Evolutionary conservation across 352 stramenopile species (phyloP).

Genomic region (Nothophytophthora sp.): DNA sequence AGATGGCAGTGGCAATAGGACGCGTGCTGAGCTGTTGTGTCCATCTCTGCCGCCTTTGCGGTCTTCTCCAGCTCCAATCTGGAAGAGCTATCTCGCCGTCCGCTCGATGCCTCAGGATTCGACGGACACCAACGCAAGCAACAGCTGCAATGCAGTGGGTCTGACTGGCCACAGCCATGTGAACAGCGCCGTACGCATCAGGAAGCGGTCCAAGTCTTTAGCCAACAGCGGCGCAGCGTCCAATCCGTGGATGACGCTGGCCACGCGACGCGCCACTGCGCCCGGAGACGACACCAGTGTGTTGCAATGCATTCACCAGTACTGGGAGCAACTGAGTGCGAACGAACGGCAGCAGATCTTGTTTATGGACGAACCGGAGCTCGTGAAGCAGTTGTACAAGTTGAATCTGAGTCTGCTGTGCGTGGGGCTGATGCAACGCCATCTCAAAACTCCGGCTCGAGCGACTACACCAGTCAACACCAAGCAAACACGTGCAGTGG

Average conservation of each 20-base stretch:
- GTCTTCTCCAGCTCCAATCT: conserved; percentile 74
- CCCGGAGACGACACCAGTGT: conserved; percentile 17
- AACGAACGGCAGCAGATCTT: conserved; percentile 75
- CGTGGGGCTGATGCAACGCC: conserved; percentile 82
- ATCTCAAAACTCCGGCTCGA: conserved; percentile 58
- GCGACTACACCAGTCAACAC: conserved; percentile 1
- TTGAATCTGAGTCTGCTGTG: conserved; percentile 85
- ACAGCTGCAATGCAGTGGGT: conserved; percentile 2
- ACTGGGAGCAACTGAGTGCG: conserved; percentile 68
- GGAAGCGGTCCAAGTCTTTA: conserved; percentile 49
- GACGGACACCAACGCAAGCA: too few relatives aligned
- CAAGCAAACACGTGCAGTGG: conserved; percentile 5
- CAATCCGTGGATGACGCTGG: conserved; percentile 26
- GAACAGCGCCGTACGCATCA: conserved; percentile 6
- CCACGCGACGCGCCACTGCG: conserved; percentile 14
- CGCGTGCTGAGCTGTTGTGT: conserved; percentile 1
- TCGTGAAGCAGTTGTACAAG: conserved; percentile 88
- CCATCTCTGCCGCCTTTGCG: neutral
- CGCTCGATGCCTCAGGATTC: too few relatives aligned
- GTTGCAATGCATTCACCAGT: conserved; percentile 41
- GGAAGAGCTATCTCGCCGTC: conserved; percentile 63
- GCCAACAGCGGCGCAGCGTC: conserved; percentile 5
- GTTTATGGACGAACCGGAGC: conserved; percentile 78
- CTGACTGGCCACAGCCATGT: neutral
- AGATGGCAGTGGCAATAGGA: too few relatives aligned